Conservation (phyloP, 805 yeast genomes). For the Candida oleophila region DNA sequence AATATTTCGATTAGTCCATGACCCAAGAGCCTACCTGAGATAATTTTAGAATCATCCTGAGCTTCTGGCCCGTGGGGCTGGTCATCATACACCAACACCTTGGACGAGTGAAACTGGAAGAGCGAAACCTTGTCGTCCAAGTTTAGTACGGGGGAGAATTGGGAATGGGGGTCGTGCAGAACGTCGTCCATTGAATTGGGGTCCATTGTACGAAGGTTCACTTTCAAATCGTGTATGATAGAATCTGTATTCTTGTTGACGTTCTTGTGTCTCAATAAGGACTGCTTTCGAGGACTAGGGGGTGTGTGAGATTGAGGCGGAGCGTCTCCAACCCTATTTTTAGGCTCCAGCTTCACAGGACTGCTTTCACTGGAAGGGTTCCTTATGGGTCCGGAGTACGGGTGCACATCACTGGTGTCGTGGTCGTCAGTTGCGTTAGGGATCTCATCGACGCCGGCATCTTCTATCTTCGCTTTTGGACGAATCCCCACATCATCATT, state of each 20-base stretch:
- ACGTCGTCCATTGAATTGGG: background rate
- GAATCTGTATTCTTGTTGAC: constrained; percentile 19
- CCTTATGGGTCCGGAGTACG: constrained; percentile 2
- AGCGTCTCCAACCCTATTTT: background rate
- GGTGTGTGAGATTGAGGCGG: background rate
- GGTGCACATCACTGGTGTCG: background rate
- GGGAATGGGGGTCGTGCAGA: background rate
- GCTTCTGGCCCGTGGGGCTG: constrained; percentile 16
- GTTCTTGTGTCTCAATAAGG: constrained; percentile 37
- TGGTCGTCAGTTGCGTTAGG: background rate
- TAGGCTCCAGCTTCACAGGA: background rate
- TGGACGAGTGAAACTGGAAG: constrained; percentile 30
- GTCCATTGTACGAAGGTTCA: constrained; percentile 16
- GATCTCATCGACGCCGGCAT: background rate
- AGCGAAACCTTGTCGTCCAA: constrained; percentile 29
- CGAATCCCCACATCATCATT: no score
- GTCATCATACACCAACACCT: constrained; percentile 37
- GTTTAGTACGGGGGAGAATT: background rate
- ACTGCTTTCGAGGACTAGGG: constrained; percentile 36
- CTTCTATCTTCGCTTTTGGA: background rate
- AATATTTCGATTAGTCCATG: constrained; percentile 62
- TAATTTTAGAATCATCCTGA: constrained; percentile 1
- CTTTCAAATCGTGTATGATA: constrained; percentile 28
- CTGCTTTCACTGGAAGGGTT: constrained; percentile 4
- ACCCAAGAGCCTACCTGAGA: constrained; percentile 51